Percentiles rank a stretch among this genome's conserved stretches.
Evolutionary conservation across 176 grass and related monocot genomes (phyloP).

Genomic region (Eragrostis curvula): DNA sequence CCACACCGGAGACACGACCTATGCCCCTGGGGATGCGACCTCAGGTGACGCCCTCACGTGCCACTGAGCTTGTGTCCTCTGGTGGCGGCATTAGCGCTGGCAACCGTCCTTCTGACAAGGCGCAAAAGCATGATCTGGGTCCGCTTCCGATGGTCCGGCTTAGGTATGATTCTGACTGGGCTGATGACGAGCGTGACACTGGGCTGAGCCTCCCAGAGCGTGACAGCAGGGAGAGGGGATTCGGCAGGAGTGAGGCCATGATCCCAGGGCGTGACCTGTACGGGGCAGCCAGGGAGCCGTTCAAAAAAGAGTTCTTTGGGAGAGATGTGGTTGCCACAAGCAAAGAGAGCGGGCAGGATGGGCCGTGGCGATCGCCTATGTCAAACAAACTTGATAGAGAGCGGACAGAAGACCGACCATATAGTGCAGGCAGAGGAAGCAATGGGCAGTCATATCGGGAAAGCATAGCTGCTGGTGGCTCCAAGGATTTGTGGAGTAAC

Average conservation of each 20-base stretch:
- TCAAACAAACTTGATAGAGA: slow-evolving; percentile 48
- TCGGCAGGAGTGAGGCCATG: slow-evolving; percentile 54
- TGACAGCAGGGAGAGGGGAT: slow-evolving; percentile 59
- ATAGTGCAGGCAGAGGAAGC: slow-evolving; percentile 67
- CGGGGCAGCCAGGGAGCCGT: slow-evolving; percentile 49
- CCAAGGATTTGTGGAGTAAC: slow-evolving; percentile 62
- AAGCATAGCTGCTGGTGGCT: slow-evolving; percentile 43
- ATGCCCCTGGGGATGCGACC: slow-evolving; percentile 78
- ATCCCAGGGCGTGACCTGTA: slow-evolving; percentile 43
- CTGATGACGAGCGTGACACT: slow-evolving; percentile 93
- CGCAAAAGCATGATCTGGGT: slow-evolving; percentile 53
- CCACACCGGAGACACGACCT: slow-evolving; percentile 28
- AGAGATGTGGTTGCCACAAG: slow-evolving; percentile 47
- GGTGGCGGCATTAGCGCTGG: slow-evolving; percentile 30
- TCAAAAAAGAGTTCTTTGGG: slow-evolving; percentile 59
- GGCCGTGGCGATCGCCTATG: slow-evolving; percentile 60
- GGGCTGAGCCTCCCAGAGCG: slow-evolving; percentile 75
- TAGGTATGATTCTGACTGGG: slow-evolving; percentile 85
- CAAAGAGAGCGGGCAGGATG: slow-evolving; percentile 51
- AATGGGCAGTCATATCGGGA: slow-evolving; percentile 41
- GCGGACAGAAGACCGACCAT: slow-evolving; percentile 49
- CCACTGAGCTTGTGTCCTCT: slow-evolving; percentile 40
- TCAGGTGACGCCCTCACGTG: slow-evolving; percentile 56
- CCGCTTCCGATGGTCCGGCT: slow-evolving; percentile 63
- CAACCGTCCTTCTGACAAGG: slow-evolving; percentile 43